phyloP scores from a whole-genome alignment of 805 yeast species.

The Dipodascopsis uninucleata region DNA sequence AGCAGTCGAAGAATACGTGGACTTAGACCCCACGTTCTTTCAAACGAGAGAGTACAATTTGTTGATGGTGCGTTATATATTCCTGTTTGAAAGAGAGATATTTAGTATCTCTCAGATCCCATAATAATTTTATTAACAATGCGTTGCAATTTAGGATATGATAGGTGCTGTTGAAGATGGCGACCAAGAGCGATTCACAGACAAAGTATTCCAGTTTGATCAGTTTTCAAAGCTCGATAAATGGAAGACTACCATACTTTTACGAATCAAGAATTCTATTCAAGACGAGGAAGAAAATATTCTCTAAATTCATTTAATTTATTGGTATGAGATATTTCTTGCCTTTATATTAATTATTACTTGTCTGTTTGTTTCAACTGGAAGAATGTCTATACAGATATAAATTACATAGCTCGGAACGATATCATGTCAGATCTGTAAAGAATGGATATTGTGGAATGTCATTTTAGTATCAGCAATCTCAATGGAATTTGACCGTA shows the following conservation, averaged over 20 bases:
- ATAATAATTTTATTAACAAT: background rate
- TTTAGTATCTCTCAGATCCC: background rate
- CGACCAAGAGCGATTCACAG: constrained; percentile 71
- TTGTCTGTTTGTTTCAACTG: too few species aligned
- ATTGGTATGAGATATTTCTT: too few species aligned
- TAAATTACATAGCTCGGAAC: too few species aligned
- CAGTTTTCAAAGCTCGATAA: constrained; percentile 85
- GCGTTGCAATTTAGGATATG: constrained; percentile 43
- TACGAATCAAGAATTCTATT: constrained; percentile 73
- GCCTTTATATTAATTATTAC: too few species aligned
- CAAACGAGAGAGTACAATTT: constrained; percentile 67
- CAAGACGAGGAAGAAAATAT: constrained; percentile 53
- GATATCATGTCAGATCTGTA: too few species aligned
- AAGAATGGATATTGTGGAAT: too few species aligned
- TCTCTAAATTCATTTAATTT: constrained; percentile 8
- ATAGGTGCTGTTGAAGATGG: constrained; percentile 74
- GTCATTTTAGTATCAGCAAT: too few species aligned
- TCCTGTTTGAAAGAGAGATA: background rate
- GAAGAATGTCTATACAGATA: too few species aligned
- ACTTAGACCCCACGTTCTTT: constrained; percentile 73
- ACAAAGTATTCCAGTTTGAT: constrained; percentile 75
- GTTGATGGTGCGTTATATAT: constrained; percentile 37
- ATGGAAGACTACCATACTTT: constrained; percentile 79
- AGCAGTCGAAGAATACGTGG: constrained; percentile 57
- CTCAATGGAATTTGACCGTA: too few species aligned